These are phyloP conservation scores for Darksidea phi DNA, from an alignment of 495 filamentous ascomycete species.

Conservation along the genomic window DNA sequence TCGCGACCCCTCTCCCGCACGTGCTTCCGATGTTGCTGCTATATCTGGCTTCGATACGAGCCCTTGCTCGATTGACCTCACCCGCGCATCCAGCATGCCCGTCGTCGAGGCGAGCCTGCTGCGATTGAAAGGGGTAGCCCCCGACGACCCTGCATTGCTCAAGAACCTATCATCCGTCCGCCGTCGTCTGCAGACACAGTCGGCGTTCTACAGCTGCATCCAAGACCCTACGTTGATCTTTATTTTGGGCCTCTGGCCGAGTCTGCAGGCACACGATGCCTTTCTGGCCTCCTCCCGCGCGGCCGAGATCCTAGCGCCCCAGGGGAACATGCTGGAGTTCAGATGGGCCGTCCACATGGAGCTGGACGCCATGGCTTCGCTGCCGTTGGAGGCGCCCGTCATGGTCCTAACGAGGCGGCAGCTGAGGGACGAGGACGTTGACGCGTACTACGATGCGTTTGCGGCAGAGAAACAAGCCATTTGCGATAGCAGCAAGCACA, in stretches of 20 bases:
- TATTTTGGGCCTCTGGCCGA: slow-evolving; percentile 34
- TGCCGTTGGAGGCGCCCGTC: slow-evolving; percentile 32
- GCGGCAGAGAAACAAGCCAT: slow-evolving; percentile 3
- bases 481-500: slow-evolving; percentile 13
- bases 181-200: slow-evolving; percentile 22
- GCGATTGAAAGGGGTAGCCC: slow-evolving; percentile 20
- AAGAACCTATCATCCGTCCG: slow-evolving; percentile 31
- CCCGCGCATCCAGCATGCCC: slow-evolving; percentile 23
- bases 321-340: slow-evolving; percentile 28
- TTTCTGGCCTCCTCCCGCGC: slow-evolving; percentile 27
- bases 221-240: slow-evolving; percentile 30
- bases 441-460: slow-evolving; percentile 14
- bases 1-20: slow-evolving; percentile 11
- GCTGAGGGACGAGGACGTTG: slow-evolving; percentile 8
- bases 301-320: slow-evolving; percentile 26
- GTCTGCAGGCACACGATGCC: slow-evolving; percentile 24
- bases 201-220: slow-evolving; percentile 31
- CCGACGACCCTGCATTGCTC: slow-evolving; percentile 17
- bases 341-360: slow-evolving; percentile 27
- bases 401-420: slow-evolving; percentile 23
- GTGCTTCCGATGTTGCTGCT: slow-evolving; percentile 26
- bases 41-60: slow-evolving; percentile 33
- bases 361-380: slow-evolving; percentile 25
- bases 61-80: slow-evolving; percentile 6
- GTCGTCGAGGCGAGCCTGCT: slow-evolving; percentile 28